Evolutionary conservation across 1,284 basidiomycete species (phyloP).

Genomic region (Irpex lacteus): DNA sequence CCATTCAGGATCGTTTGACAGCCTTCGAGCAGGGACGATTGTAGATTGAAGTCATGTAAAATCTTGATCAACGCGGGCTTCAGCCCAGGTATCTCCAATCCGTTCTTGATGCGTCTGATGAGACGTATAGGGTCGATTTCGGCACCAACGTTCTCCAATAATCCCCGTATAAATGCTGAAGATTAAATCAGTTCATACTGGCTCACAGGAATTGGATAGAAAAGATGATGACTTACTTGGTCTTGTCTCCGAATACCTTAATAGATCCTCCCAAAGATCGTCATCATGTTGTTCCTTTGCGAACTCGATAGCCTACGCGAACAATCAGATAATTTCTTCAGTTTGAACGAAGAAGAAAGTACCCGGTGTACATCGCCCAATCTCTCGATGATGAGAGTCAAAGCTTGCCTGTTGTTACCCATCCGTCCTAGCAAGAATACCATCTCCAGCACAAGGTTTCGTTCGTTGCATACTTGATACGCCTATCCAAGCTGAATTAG

Average conservation of each 20-base stretch:
- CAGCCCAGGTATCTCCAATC: slow-evolving; percentile 93
- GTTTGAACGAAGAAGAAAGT: slow-evolving; percentile 21
- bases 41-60: slow-evolving; percentile 90
- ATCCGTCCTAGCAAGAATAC: slow-evolving; percentile 96
- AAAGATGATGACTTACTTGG: slow-evolving; percentile 53
- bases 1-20: slow-evolving; percentile 85
- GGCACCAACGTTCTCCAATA: slow-evolving; percentile 94
- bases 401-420: slow-evolving; percentile 94
- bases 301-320: slow-evolving; percentile 88
- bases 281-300: slow-evolving; percentile 97
- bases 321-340: neutral
- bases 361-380: slow-evolving; percentile 90
- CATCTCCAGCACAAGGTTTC: slow-evolving; percentile 93
- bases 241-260: slow-evolving; percentile 91
- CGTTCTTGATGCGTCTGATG: slow-evolving; percentile 93
- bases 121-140: slow-evolving; percentile 96
- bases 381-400: slow-evolving; percentile 94
- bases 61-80: slow-evolving; percentile 96
- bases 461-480: slow-evolving; percentile 82
- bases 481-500: slow-evolving; percentile 47
- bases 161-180: slow-evolving; percentile 87
- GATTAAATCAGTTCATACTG: neutral
- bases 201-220: neutral
- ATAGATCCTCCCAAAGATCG: slow-evolving; percentile 96
- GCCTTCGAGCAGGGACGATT: slow-evolving; percentile 87